Percentiles rank a stretch among this genome's conserved stretches.
These are phyloP conservation scores for Phytophthora litchii DNA, from an alignment of 352 stramenopile species.

Conservation along the genomic window DNA sequence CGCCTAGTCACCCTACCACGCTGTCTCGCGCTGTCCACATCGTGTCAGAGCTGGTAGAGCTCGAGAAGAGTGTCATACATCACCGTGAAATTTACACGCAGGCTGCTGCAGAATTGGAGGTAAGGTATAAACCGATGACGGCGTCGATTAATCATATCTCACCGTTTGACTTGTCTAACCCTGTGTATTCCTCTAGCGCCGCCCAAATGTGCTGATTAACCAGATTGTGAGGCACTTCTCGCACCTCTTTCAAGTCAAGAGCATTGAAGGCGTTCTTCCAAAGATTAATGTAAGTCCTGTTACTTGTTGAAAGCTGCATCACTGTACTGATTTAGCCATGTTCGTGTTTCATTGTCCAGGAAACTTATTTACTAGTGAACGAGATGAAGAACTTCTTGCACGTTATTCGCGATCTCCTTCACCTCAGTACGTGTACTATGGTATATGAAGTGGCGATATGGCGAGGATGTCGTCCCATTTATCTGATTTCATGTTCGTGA, in stretches of 20 bases:
- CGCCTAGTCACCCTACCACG: constrained; percentile 36
- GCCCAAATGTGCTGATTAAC: constrained; percentile 82
- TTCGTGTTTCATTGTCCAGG: constrained; percentile 34
- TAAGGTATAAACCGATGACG: constrained; percentile 21
- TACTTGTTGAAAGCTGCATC: background rate
- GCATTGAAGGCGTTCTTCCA: constrained; percentile 87
- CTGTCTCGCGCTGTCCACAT: constrained; percentile 69
- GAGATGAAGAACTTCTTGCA: constrained; percentile 89
- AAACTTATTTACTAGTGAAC: constrained; percentile 87
- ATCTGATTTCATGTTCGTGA: background rate
- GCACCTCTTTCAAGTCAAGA: constrained; percentile 87
- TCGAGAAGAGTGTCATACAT: constrained; percentile 85
- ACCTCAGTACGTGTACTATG: constrained; percentile 62
- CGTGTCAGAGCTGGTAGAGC: constrained; percentile 79
- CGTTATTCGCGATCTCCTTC: constrained; percentile 56
- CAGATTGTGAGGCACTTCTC: constrained; percentile 89
- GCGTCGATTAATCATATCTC: constrained; percentile 4
- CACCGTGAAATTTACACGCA: constrained; percentile 81
- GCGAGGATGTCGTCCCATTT: background rate
- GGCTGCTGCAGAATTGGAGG: constrained; percentile 81
- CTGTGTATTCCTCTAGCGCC: constrained; percentile 40
- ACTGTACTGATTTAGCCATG: constrained; percentile 1
- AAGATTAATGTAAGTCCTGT: constrained; percentile 83
- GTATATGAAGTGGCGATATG: background rate
- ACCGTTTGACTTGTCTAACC: background rate